Evolutionary conservation across 768 basidiomycete species (phyloP), one percentile per base, ranked within the genome.

Genomic region (Albatrellus ellisii): DNA sequence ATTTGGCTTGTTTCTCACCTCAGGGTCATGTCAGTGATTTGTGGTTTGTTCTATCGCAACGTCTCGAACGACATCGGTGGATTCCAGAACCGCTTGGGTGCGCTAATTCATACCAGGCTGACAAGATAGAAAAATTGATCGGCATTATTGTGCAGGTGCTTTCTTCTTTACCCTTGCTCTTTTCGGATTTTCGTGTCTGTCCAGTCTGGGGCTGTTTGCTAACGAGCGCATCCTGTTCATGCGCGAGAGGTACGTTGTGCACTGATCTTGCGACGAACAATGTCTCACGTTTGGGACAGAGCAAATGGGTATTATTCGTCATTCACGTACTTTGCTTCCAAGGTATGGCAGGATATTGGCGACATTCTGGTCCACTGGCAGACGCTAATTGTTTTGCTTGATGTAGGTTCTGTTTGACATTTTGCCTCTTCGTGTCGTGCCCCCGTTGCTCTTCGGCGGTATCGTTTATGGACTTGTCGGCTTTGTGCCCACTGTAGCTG

Each of bases 281-380:
- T 15, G 29, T 41, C 25, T 17, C 44, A 31, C 27, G 42, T 10
- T 45, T 40, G 14, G 10, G 20, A 4, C 58, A 92, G 90, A 49
- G 79, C 91, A 2, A 99, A 99, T 52, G 95, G 95, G 10, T 99
- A 99, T 61, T 99, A 99, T 59, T 87, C 90, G 0, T 83, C 95
- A 1, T 80, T 92, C 56, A 92, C 91, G 7, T 99, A 98, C 67
- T 98, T 98, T 60, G 67, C 85, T 1, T 92, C 94, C 45, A 99
- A 99, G 72, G 86, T 72, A 43, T 18, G 58, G 45, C 4, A 8
- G 4, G 4, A 15, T 6, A 22, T 6, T 25, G 4, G 3, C 14
- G n/a, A 15, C 17, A 9, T 32, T 4, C 41, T 37, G 4, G 25
- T n/a, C 34, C 1, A 5, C 4, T 21, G 18, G 42, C 36, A 14